phyloP scores from a whole-genome alignment of 495 filamentous ascomycete genomes.

The Parachaetomium inaequale region DNA sequence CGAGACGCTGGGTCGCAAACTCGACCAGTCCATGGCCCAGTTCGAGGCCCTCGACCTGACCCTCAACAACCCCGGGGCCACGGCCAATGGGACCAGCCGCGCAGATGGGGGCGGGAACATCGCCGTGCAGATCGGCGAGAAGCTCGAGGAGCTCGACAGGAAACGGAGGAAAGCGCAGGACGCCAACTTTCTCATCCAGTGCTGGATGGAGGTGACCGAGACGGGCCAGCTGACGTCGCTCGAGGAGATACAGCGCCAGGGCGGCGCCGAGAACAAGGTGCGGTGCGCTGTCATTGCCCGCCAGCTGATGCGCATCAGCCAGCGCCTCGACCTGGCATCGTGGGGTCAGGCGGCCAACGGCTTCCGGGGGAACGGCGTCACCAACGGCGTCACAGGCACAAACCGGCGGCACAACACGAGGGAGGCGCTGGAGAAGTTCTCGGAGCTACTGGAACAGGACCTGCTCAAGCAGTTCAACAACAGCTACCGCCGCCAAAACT shows the following conservation, averaged over 20 bases:
- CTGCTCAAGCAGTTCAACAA: slow-evolving; percentile 94
- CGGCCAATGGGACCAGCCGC: slow-evolving; percentile 43
- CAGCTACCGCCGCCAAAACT: slow-evolving; percentile 88
- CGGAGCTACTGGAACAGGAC: slow-evolving; percentile 92
- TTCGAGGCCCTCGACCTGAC: slow-evolving; percentile 86
- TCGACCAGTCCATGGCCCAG: slow-evolving; percentile 84
- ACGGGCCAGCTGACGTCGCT: slow-evolving; percentile 73
- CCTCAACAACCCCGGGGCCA: slow-evolving; percentile 53
- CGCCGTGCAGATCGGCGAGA: slow-evolving; percentile 92
- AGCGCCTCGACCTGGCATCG: slow-evolving; percentile 70
- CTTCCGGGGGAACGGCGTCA: slow-evolving; percentile 51
- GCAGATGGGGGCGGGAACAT: slow-evolving; percentile 69
- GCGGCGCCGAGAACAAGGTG: slow-evolving; percentile 80
- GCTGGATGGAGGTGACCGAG: slow-evolving; percentile 91
- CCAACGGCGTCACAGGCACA: slow-evolving; percentile 43
- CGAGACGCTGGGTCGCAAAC: slow-evolving; percentile 75
- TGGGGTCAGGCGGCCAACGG: slow-evolving; percentile 61
- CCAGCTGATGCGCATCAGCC: slow-evolving; percentile 83
- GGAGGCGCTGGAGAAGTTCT: slow-evolving; percentile 94
- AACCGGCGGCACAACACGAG: slow-evolving; percentile 61
- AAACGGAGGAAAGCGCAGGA: slow-evolving; percentile 87
- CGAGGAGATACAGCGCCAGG: slow-evolving; percentile 74
- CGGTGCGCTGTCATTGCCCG: slow-evolving; percentile 85
- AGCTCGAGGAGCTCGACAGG: slow-evolving; percentile 87
- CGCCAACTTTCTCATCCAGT: slow-evolving; percentile 90